Base-by-base conservation (phyloP, 805 yeast genomes). In the Jamesozyma rosinii region DNA sequence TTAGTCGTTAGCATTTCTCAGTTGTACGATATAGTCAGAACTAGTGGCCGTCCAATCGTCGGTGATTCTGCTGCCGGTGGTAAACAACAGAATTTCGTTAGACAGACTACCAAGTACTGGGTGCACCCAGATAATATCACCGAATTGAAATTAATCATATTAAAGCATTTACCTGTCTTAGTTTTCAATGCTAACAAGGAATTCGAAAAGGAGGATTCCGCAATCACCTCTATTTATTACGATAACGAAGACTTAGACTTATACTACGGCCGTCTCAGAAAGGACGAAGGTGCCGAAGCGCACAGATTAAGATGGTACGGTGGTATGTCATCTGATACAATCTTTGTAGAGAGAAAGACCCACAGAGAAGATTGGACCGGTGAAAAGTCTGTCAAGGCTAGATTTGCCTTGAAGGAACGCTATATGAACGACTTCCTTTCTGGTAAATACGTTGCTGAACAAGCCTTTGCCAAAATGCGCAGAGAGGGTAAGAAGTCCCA, bases 331-430 rank as follows among this genome's bases (percentile, higher is more conserved):
- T 75, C 89, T 1, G 96, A 90, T 53, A 85, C 84, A 35, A 85
- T 90, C 44, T 92, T 92, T 50, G 95, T 90, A 38, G 99, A 92
- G 68, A 78, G 98, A 65, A 92, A 92, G 65, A 92, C 99, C 5
- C 98, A 92, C 62, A 77, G 98, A 65, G 98, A 92, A 66, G 99
- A 92, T 70, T 90, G 98, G 98, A 92, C 99, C 2, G 99, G 99
- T 54, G 98, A 92, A 65, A 90, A 90, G 67, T 86, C 96, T n/a
- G 98, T 92, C 51, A 92, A 92, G 67, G 97, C 97, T 4, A 77
- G 98, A 63, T 92, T 92, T 66, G 81, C 90, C 18, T 68, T 92
- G 52, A 92, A 89, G 64, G 98, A 92, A 63, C 86, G 83, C 63
- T 76, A 87, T 58, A 88, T 90, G 40, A 92, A 92, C 60, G 77